These are phyloP conservation scores for Hygrophoropsis aurantiaca DNA, from an alignment of 768 basidiomycete species.

Conservation along the genomic window DNA sequence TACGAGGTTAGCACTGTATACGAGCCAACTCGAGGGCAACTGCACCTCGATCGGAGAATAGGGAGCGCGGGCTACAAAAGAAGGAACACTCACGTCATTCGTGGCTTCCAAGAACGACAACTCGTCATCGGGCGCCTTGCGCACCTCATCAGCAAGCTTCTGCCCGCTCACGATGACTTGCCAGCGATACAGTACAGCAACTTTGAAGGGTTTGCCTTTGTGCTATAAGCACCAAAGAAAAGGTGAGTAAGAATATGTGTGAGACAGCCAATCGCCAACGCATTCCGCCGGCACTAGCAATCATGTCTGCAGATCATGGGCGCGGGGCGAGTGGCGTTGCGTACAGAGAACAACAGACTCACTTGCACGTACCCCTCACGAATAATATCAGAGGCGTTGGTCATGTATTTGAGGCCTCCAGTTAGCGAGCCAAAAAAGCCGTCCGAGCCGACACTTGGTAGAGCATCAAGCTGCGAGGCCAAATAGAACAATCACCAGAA, in stretches of 20 bases:
- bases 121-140: constrained; percentile 35
- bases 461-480: constrained; percentile 17
- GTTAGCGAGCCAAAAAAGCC: constrained; percentile 26
- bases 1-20: too few species aligned
- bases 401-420: constrained; percentile 13
- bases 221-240: constrained; percentile 14
- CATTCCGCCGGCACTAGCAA: neutral
- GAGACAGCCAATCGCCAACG: too few species aligned
- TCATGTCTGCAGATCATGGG: neutral
- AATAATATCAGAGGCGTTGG: constrained; percentile 19
- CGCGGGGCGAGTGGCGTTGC: too few species aligned
- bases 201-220: constrained; percentile 29
- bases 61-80: too few species aligned
- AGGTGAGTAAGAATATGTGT: accelerated
- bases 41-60: neutral
- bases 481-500: too few species aligned
- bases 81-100: constrained; percentile 33
- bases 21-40: too few species aligned
- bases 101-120: constrained; percentile 33
- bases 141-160: constrained; percentile 38
- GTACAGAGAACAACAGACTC: too few species aligned
- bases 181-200: constrained; percentile 34
- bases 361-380: constrained; percentile 33
- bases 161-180: constrained; percentile 33
- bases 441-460: constrained; percentile 29